phyloP scores from a whole-genome alignment of 345 rosid species.

The Tarenaya hassleriana region DNA sequence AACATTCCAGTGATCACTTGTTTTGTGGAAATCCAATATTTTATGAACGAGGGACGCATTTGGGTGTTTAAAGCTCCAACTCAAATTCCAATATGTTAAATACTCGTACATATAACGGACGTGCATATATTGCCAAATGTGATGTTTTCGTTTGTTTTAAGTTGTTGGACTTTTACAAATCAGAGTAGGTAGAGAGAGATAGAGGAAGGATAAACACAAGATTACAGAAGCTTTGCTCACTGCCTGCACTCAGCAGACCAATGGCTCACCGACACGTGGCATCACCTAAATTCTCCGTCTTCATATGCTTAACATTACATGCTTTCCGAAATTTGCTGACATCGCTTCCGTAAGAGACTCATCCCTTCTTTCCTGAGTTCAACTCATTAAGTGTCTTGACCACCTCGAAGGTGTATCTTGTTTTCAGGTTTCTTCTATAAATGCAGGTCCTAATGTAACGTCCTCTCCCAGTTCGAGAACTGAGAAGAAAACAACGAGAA shows the following conservation, averaged over 20 bases:
- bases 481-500: conserved; percentile 1
- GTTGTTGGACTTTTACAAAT: neutral
- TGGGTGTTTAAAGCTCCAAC: too few species aligned
- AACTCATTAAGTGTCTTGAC: conserved; percentile 17
- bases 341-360: conserved; percentile 10
- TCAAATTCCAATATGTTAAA: too few species aligned
- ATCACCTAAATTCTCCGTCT: conserved; percentile 28
- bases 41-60: too few species aligned
- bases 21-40: too few species aligned
- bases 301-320: conserved; percentile 13
- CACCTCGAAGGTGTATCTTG: conserved; percentile 12
- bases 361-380: too few species aligned
- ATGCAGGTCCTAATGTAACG: neutral
- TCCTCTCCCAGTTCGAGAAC: conserved; percentile 2
- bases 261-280: too few species aligned
- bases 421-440: conserved; percentile 13
- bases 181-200: conserved; percentile 28
- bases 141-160: neutral
- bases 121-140: neutral
- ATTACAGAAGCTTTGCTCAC: conserved; percentile 28
- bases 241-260: conserved; percentile 24
- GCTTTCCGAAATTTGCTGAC: neutral
- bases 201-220: conserved; percentile 19
- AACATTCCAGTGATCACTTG: too few species aligned
- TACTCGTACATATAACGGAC: too few species aligned